Conservation (phyloP, 345 rosid genomes). For the Odontarrhena argentea region DNA sequence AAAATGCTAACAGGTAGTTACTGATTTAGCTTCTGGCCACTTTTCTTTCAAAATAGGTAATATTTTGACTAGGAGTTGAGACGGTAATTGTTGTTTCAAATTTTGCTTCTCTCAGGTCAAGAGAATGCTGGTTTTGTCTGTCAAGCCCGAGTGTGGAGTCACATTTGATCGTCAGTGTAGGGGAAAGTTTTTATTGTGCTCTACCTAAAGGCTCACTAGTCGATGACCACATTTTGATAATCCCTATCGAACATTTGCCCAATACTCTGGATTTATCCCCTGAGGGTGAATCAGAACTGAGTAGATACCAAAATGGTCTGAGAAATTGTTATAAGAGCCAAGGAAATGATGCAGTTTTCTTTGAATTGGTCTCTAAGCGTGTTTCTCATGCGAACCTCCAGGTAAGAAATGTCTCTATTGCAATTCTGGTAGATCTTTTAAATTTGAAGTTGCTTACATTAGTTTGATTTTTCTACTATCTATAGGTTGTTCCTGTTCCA, state of each 20-base stretch:
- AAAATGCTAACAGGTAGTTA: constrained; percentile 58
- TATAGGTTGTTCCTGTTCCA: constrained; percentile 79
- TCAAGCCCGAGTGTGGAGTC: constrained; percentile 79
- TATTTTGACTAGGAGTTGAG: constrained; percentile 20
- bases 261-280: constrained; percentile 59
- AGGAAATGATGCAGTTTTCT: constrained; percentile 75
- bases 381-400: constrained; percentile 90
- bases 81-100: constrained; percentile 37
- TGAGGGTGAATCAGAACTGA: constrained; percentile 67
- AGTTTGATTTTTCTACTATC: not conserved
- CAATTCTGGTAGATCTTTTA: constrained; percentile 3
- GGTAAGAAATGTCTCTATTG: constrained; percentile 45
- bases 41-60: constrained; percentile 24
- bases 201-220: constrained; percentile 85
- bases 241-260: constrained; percentile 77
- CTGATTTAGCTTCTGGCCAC: constrained; percentile 23
- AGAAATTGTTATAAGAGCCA: constrained; percentile 62
- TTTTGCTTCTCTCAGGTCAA: constrained; percentile 54
- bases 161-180: constrained; percentile 69
- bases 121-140: constrained; percentile 91
- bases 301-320: constrained; percentile 60
- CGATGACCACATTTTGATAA: constrained; percentile 66
- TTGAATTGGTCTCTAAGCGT: constrained; percentile 80
- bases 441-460: constrained; percentile 1
- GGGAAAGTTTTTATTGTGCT: constrained; percentile 83